Base-by-base conservation (phyloP, 2,329 filamentous ascomycete genomes). In the Apiospora hydei region DNA sequence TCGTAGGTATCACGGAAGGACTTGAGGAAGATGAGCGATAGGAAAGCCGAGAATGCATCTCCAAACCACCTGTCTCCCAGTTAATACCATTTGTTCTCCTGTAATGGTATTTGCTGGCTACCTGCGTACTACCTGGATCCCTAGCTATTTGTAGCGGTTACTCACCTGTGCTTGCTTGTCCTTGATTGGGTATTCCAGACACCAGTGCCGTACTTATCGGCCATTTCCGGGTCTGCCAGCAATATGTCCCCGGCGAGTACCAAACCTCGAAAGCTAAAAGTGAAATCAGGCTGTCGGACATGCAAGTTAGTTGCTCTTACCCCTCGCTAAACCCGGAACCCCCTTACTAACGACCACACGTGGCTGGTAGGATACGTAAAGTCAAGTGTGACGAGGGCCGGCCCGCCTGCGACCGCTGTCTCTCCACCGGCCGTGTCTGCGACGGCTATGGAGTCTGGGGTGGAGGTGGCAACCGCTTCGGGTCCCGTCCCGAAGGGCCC, bases 371-470 rank as follows among this genome's bases (percentile, higher is more conserved):
- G 66, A 51, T 70, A 41, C 76, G 79, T 21, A 78, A 74, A 68
- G 76, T 80, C n/a, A 80, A 80, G 68, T 80, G 79, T 67, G 79
- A 80, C 51, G 79, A 80, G 69, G 76, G 73, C 16, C 73, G 75
- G 53, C 79, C 79, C 7, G 73, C 74, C 14, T 80, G 79, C 67
- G 71, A 66, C 4, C 76, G 76, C 64, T 80, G 79, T 41, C 49
- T 78, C 26, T 69, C 44, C 7, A 77, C 79, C 3, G 78, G 79
- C n/a, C 78, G 79, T 14, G 51, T 73, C 46, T 80, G 79, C 61
- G 79, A 79, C 57, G 78, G 78, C 14, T 80, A 80, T 44, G 78
- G 78, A 10, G 75, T 79, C 66, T 80, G 78, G 78, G 78, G 78
- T 16, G 77, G 78, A 8, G 77, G 76, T 16, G 76, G 74, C 13